Base-by-base conservation (phyloP, 169 alveolate genomes). In the Eimeria tenella region DNA sequence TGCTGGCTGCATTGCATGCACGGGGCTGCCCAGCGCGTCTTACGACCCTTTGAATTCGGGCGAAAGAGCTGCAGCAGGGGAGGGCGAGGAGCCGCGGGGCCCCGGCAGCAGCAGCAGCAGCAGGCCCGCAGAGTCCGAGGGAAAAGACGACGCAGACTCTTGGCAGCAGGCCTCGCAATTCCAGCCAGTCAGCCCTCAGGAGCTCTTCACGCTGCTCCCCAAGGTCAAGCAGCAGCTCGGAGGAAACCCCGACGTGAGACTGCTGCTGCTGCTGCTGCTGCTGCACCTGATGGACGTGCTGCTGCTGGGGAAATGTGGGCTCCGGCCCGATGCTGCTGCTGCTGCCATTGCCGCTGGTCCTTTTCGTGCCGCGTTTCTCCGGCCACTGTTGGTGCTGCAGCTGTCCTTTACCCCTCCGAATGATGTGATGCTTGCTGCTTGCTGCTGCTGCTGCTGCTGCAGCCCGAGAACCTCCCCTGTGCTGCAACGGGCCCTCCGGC, bases 401-500 rank as follows among this genome's bases (percentile, higher is more conserved):
- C 68, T 17, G 42, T 2, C 42, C 3, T 11, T 10, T 10, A 10
- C 21, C 19, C 68, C 19, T 58, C 68, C 68, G 68, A 11, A 17
- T 58, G 68, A 58, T 58, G 68, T 58, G 21, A 0, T 31, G 42
- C 42, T 31, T 31, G 42, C 42, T 31, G 42, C 42, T 73, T 15
- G 83, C 83, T 73, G 83, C 31, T 73, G 83, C 62, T 15, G 25
- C 73, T 62, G 73, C n/a, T 13, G 83, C 56, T 11, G 19, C 56
- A 71, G 56, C 81, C 42, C 13, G 55, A 6, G 31, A 9, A 75
- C 86, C 63, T 15, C 65, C 65, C 65, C 50, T 50, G 56, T 71
- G 81, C 81, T 4, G 55, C 81, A 23, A 25, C 10, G 81, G n/a
- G 4, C 53, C 42, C 68, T 58, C 68, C 68, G 11, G 21, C 68